Evolutionary conservation across 345 rosid genomes (phyloP).

Genomic region (Angophora floribunda): DNA sequence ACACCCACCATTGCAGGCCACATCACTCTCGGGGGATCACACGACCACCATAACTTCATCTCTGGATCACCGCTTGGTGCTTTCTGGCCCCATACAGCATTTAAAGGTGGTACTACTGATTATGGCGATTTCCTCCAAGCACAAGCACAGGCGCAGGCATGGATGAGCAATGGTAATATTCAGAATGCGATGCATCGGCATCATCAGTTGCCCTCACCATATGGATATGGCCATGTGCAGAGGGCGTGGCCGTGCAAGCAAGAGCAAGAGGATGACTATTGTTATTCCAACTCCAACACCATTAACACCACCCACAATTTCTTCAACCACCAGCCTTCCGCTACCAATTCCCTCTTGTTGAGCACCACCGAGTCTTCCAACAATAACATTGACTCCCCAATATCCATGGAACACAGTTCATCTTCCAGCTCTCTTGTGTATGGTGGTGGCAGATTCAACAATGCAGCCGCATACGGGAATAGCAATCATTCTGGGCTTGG

Average conservation of each 20-base stretch:
- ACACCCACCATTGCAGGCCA: slow-evolving; percentile 11
- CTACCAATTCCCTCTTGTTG: slow-evolving; percentile 20
- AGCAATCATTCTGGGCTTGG: slow-evolving; percentile 27
- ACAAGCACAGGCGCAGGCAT: neutral
- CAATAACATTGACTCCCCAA: neutral
- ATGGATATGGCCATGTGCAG: slow-evolving; percentile 11
- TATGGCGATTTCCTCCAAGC: slow-evolving; percentile 8
- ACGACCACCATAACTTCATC: neutral
- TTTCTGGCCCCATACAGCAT: neutral
- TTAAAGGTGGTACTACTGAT: slow-evolving; percentile 1
- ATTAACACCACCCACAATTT: slow-evolving; percentile 37
- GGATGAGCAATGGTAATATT: slow-evolving; percentile 39
- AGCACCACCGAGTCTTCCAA: slow-evolving; percentile 32
- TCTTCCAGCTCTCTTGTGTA: slow-evolving; percentile 39
- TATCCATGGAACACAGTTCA: slow-evolving; percentile 39
- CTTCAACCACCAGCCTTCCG: slow-evolving; percentile 17
- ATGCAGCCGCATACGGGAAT: slow-evolving; percentile 17
- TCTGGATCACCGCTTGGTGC: neutral
- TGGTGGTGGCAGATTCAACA: slow-evolving; percentile 11
- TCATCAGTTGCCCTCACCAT: slow-evolving; percentile 2
- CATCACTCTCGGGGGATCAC: slow-evolving; percentile 3
- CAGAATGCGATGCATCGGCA: slow-evolving; percentile 27
- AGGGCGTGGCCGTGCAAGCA: slow-evolving; percentile 66
- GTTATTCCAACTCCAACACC: slow-evolving; percentile 16
- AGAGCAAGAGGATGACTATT: slow-evolving; percentile 26